phyloP scores from a whole-genome alignment of 2,329 filamentous ascomycete genomes.

The Cladosporium austrohemisphaericum region DNA sequence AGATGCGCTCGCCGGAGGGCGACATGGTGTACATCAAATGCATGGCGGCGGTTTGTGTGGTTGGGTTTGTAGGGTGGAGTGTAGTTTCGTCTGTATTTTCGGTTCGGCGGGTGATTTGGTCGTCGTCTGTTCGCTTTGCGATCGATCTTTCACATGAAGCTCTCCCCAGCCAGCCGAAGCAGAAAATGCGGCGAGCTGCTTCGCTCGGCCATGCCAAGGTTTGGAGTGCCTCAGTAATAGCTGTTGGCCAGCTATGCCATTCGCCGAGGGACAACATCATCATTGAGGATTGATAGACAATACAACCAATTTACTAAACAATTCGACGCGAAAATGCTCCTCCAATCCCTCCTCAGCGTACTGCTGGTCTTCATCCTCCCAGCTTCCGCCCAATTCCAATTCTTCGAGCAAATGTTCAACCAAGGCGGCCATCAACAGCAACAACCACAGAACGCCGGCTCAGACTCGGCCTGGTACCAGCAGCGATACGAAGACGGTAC shows the following conservation, averaged over 20 bases:
- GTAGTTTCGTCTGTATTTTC: not conserved
- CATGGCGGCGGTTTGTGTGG: slow-evolving; percentile 49
- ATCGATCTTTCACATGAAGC: slow-evolving; percentile 12
- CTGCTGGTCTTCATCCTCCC: slow-evolving; percentile 58
- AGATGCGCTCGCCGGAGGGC: slow-evolving; percentile 76
- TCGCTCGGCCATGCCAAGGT: slow-evolving; percentile 4
- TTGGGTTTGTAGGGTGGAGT: not conserved
- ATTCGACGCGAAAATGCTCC: slow-evolving; percentile 28
- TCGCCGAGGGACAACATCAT: not conserved
- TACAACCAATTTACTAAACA: not conserved
- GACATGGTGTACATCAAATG: slow-evolving; percentile 86
- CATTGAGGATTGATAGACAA: too few species aligned
- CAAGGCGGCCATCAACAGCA: slow-evolving; percentile 54
- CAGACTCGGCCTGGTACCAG: slow-evolving; percentile 78
- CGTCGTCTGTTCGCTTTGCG: not conserved
- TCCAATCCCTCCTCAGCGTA: slow-evolving; percentile 31
- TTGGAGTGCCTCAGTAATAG: not conserved
- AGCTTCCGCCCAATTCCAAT: slow-evolving; percentile 79
- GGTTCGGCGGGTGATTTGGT: not conserved
- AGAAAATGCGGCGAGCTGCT: slow-evolving; percentile 10
- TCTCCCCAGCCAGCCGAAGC: not conserved
- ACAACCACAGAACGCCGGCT: slow-evolving; percentile 73
- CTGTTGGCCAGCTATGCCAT: not conserved
- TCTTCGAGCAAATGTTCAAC: slow-evolving; percentile 97
- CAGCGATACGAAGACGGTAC: slow-evolving; percentile 66